phyloP scores from a whole-genome alignment of 2,329 filamentous ascomycete genomes.

The Penicillium rolfsii region DNA sequence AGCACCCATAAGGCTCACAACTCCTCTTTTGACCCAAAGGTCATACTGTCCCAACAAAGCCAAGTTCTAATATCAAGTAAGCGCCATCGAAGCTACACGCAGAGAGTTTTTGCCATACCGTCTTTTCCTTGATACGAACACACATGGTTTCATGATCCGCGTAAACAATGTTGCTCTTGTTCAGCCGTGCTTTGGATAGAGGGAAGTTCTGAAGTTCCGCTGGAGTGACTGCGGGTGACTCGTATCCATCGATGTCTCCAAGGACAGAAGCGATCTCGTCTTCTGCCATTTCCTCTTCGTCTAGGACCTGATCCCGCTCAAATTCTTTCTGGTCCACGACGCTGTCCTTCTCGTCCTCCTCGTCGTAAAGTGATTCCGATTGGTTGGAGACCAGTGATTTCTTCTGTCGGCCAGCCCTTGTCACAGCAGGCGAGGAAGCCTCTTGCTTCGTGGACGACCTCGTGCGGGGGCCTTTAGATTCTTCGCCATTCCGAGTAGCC shows the following conservation, averaged over 20 bases:
- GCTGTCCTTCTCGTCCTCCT: conserved; percentile 9
- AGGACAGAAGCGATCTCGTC: conserved; percentile 30
- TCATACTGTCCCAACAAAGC: conserved; percentile 58
- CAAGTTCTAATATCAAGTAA: conserved; percentile 42
- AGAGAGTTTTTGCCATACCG: conserved; percentile 31
- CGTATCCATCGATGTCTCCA: conserved; percentile 37
- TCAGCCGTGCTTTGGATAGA: conserved; percentile 43
- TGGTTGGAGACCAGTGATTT: conserved; percentile 11
- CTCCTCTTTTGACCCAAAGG: conserved; percentile 59
- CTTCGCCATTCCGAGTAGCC: conserved; percentile 17
- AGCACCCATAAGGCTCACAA: conserved; percentile 62
- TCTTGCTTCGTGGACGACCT: conserved; percentile 29
- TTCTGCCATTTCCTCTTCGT: conserved; percentile 25
- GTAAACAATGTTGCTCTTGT: conserved; percentile 44
- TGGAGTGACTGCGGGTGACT: conserved; percentile 37
- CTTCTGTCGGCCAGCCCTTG: conserved; percentile 14
- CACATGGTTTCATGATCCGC: conserved; percentile 43
- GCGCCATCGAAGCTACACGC: conserved; percentile 6
- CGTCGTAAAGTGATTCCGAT: not conserved
- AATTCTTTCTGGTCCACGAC: conserved; percentile 24
- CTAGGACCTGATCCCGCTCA: conserved; percentile 16
- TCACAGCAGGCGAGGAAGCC: conserved; percentile 18
- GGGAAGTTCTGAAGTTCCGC: conserved; percentile 43
- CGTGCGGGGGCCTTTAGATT: conserved; percentile 20
- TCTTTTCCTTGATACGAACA: conserved; percentile 45